These are phyloP conservation scores for Dipteronia sinensis DNA, from an alignment of 345 rosid genomes.

Conservation along the genomic window DNA sequence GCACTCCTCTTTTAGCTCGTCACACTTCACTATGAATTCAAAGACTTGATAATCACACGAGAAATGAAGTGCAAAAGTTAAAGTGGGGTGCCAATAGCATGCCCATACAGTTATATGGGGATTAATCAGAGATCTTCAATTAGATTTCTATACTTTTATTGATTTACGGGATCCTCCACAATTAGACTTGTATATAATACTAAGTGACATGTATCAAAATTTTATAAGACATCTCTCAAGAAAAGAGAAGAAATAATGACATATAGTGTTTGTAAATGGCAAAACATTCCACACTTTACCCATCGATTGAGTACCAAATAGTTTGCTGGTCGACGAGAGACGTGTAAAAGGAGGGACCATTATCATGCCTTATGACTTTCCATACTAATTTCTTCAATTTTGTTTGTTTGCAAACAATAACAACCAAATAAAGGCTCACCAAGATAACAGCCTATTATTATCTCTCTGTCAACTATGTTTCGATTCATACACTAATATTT, in stretches of 20 bases:
- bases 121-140: neutral
- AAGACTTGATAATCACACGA: neutral
- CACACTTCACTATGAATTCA: neutral
- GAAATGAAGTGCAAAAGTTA: neutral
- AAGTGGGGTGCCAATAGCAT: constrained; percentile 1
- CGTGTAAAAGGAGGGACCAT: neutral
- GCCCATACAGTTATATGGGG: neutral
- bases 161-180: neutral
- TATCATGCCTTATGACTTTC: neutral
- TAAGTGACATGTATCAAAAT: neutral
- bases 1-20: constrained; percentile 1
- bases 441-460: neutral
- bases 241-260: neutral
- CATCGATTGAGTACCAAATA: neutral
- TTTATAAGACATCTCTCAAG: neutral
- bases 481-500: neutral
- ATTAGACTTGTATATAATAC: neutral
- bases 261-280: neutral
- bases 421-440: neutral
- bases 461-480: neutral
- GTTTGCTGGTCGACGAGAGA: neutral
- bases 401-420: neutral
- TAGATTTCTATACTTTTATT: neutral
- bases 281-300: neutral
- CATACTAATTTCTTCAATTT: neutral